A percentile compares a stretch with the other conserved stretches of the same genome.
These are phyloP conservation scores for Sphaerulina vaccinii DNA, from an alignment of 2,329 filamentous ascomycete genomes.

Conservation along the genomic window DNA sequence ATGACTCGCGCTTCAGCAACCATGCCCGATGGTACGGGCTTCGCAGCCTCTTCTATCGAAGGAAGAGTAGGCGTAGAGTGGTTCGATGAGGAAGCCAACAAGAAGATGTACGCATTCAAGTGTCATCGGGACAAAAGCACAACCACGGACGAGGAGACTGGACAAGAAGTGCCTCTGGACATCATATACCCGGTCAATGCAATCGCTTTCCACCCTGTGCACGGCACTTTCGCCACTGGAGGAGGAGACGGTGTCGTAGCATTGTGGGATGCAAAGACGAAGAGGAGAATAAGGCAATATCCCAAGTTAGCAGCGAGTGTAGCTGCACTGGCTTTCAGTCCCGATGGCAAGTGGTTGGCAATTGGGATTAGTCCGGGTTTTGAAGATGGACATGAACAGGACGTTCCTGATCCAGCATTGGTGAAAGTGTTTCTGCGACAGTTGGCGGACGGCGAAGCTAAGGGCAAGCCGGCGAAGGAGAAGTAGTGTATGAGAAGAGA, in stretches of 20 bases:
- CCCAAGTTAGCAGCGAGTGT: slow-evolving; percentile 79
- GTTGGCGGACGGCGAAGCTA: slow-evolving; percentile 82
- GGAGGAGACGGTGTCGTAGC: slow-evolving; percentile 91
- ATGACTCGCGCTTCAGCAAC: slow-evolving; percentile 90
- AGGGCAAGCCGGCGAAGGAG: slow-evolving; percentile 46
- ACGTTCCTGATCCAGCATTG: slow-evolving; percentile 65
- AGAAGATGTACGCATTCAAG: slow-evolving; percentile 97
- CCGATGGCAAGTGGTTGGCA: slow-evolving; percentile 74
- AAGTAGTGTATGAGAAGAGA: slow-evolving; percentile 13
- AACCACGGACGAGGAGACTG: slow-evolving; percentile 51
- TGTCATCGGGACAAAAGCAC: slow-evolving; percentile 82
- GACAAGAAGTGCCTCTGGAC: slow-evolving; percentile 61
- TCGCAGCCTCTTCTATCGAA: slow-evolving; percentile 89
- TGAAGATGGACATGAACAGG: slow-evolving; percentile 81
- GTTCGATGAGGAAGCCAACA: slow-evolving; percentile 93
- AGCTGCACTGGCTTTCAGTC: slow-evolving; percentile 72
- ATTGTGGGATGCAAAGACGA: slow-evolving; percentile 87
- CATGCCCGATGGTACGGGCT: slow-evolving; percentile 95
- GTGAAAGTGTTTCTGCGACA: slow-evolving; percentile 79
- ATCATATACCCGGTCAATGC: slow-evolving; percentile 91
- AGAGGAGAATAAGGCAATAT: slow-evolving; percentile 86
- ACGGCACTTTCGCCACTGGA: slow-evolving; percentile 83
- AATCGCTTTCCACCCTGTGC: slow-evolving; percentile 78
- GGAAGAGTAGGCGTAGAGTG: slow-evolving; percentile 95
- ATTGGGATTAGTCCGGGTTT: slow-evolving; percentile 83